A percentile compares a stretch with the other conserved stretches of the same genome.
Conservation (phyloP, 2,329 filamentous ascomycete genomes). For the Cladosporium sp. region DNA sequence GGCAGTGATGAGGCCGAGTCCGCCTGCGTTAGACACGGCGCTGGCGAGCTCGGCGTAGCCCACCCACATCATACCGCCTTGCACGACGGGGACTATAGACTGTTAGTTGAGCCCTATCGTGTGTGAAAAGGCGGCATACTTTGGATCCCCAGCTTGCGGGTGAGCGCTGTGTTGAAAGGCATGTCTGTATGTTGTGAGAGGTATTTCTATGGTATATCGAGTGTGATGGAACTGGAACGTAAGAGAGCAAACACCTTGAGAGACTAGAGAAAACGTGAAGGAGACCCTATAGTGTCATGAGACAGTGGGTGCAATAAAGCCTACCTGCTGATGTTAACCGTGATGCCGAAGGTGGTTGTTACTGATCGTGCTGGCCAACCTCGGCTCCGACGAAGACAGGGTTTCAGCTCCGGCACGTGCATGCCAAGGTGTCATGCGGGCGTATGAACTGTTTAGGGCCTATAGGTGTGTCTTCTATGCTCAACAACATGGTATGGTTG, state of each 20-base stretch:
- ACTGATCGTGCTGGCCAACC: not conserved
- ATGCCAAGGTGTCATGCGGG: not conserved
- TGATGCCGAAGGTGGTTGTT: slow-evolving; percentile 8
- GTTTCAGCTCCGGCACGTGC: not conserved
- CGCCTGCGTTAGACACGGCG: slow-evolving; percentile 76
- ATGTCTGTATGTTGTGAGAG: slow-evolving; percentile 40
- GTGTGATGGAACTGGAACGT: not conserved
- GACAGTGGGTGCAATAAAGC: not conserved
- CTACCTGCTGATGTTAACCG: slow-evolving; percentile 12
- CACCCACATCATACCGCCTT: slow-evolving; percentile 85
- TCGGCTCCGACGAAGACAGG: slow-evolving; percentile 2
- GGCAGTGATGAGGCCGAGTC: slow-evolving; percentile 76
- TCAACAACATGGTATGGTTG: too few species aligned
- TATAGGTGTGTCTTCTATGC: too few species aligned
- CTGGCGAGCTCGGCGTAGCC: slow-evolving; percentile 74
- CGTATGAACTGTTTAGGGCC: not conserved
- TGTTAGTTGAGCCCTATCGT: not conserved
- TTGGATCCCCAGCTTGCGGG: slow-evolving; percentile 56
- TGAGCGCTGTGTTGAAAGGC: slow-evolving; percentile 63
- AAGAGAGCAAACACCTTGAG: not conserved
- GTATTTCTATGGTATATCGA: slow-evolving; percentile 7
- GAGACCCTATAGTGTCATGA: not conserved
- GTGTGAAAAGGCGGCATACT: slow-evolving; percentile 25
- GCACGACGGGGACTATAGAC: slow-evolving; percentile 67
- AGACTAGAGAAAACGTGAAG: not conserved